phyloP scores from a whole-genome alignment of 345 rosid genomes.

The Citrus australasica region DNA sequence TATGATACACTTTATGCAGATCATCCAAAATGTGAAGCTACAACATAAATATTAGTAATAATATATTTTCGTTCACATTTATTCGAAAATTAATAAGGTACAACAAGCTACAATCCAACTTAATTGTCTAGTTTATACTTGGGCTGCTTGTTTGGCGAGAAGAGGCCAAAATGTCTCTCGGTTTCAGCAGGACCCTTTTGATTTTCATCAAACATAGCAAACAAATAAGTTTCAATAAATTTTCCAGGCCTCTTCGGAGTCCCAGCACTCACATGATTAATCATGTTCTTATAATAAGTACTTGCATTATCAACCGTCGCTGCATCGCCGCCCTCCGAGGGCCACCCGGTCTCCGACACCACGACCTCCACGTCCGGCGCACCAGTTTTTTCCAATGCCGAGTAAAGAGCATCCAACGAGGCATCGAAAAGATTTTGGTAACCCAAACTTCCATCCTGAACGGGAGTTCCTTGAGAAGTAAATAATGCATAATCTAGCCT shows the following conservation, averaged over 20 bases:
- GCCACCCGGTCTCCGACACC: constrained; percentile 36
- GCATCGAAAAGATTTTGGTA: constrained; percentile 32
- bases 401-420: constrained; percentile 24
- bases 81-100: no score
- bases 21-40: no score
- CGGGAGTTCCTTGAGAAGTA: constrained; percentile 8
- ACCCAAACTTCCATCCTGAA: constrained; percentile 9
- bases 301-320: constrained; percentile 19
- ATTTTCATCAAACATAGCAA: constrained; percentile 42
- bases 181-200: not conserved
- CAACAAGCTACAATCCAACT: no score
- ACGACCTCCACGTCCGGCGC: constrained; percentile 15
- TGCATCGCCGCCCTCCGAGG: constrained; percentile 16
- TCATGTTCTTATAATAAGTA: constrained; percentile 23
- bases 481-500: constrained; percentile 25
- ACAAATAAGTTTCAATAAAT: constrained; percentile 32
- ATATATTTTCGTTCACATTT: no score
- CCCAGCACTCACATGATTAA: constrained; percentile 26
- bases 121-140: constrained; percentile 12
- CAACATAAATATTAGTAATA: no score
- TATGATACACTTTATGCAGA: no score
- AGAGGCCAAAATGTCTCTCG: not conserved
- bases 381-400: constrained; percentile 25
- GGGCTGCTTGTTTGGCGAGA: not conserved
- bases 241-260: constrained; percentile 32